Base-by-base conservation (phyloP, 805 yeast species). In the Naumovozyma castellii region DNA sequence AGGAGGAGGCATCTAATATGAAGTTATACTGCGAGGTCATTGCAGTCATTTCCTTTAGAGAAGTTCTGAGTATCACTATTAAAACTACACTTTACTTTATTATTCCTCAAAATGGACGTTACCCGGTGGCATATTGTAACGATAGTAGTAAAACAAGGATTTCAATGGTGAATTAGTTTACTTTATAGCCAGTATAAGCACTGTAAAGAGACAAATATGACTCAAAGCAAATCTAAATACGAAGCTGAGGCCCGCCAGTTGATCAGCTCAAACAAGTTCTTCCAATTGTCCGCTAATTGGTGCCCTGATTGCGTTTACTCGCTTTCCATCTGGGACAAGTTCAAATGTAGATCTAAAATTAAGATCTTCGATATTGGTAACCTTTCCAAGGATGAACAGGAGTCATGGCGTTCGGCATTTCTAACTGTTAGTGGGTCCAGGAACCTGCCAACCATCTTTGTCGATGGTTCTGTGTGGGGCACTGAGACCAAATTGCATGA, bases 221-320 rank as follows among this genome's bases (percentile, higher is more conserved):
- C n/a, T n/a, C n/a, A n/a, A n/a, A n/a, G n/a, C n/a, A n/a, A n/a
- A n/a, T n/a, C n/a, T 12, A n/a, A 29, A 12, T 43, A 19, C 27
- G 18, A 27, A 28, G 18, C 56, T 13, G 57, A 56, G 40, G 85
- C 80, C 2, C 59, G 67, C 38, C 60, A 69, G 19, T 59, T 76
- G 40, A 67, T 80, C 40, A 38, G 54, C 8, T 49, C 62, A 3
- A 62, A 78, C 59, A 65, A 65, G 36, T 75, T 59, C 48, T 66
- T 82, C 43, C 72, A 78, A 71, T 54, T 81, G 10, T 74, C 83
- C 32, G 82, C 81, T 48, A 69, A 80, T 15, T 81, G 87, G 87
- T 82, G 92, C 58, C 84, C 85, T 3, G 88, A 82, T 50, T 81
- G 88, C 50, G 76, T 72, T 37, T 82, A 79, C 54, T 74, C 82